Base-by-base conservation (phyloP, 164 flowering plant species). In the Liquidambar formosana region DNA sequence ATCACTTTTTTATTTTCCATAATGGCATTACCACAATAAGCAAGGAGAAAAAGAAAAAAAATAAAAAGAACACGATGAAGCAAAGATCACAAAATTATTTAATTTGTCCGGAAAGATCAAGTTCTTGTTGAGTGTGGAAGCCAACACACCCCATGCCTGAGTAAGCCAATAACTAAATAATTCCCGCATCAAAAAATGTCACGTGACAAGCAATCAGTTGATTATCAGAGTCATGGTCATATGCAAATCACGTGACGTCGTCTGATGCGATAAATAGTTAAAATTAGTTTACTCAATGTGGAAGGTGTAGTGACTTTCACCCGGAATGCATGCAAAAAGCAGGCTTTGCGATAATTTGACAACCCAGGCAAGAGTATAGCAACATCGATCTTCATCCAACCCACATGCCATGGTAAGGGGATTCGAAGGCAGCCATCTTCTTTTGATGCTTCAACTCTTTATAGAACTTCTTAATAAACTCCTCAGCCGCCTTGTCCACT, bases 401-500 rank as follows among this genome's bases (percentile, higher is more conserved):
- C 76, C 82, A 76, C 13, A 47, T 8, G 63, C 14, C 45, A 57
- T 72, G 83, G 54, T 66, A 79, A 0, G 84, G 84, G 0, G 86
- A 78, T 19, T 78, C 82, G 10, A 82, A 19, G 8, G 77, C 69
- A 41, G 84, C 75, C 56, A 71, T 66, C 44, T 48, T 73, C 46
- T 71, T 80, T 59, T 88, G 86, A 63, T 48, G 49, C 77, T 67
- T 82, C 72, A 86, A 77, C 33, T 84, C 81, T 45, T 75, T 83
- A 33, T 86, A 83, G 41, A 88, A 88, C 66, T 68, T 86, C 21
- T 73, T 79, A 16, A 88, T 88, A 51, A 88, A 88, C 66, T 85
- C 89, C 51, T 88, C 93, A 0, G 88, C 89, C 5, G 76, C 85
- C 66, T 67, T 74, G 59, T 92, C 89, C 45, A 94, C 91, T 67